These are phyloP conservation scores for Hemerocallis citrina DNA, from an alignment of 106 monocot species.

Conservation along the genomic window DNA sequence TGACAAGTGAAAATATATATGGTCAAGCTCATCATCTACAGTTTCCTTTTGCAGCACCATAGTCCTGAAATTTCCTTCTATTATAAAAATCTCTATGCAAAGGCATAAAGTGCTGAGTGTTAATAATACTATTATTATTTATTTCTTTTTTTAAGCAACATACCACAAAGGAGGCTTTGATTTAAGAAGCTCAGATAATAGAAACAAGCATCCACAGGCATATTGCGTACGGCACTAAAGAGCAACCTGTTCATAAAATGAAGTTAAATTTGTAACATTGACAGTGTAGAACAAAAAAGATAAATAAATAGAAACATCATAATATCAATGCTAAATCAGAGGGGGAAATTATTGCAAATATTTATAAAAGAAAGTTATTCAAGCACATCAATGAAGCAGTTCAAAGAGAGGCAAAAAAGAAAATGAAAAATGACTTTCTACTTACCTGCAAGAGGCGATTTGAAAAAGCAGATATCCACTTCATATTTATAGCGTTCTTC, in stretches of 20 bases:
- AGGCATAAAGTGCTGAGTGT: no score
- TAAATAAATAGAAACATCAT: no score
- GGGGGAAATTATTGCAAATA: no score
- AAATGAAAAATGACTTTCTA: not conserved
- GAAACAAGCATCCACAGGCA: constrained; percentile 89
- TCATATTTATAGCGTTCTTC: constrained; percentile 89
- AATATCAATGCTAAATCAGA: no score
- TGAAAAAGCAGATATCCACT: constrained; percentile 71
- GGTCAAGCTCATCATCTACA: constrained; percentile 81
- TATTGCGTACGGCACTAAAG: constrained; percentile 82
- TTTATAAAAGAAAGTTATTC: no score
- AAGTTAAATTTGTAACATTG: no score
- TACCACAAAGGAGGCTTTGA: constrained; percentile 90
- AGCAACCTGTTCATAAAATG: constrained; percentile 43
- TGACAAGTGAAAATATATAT: no score
- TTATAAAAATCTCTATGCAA: not conserved
- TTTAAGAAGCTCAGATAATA: constrained; percentile 90
- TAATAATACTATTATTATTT: no score
- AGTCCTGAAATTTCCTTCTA: constrained; percentile 31
- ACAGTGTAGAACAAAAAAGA: no score
- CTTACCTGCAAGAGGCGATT: constrained; percentile 83
- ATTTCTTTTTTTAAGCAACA: no score
- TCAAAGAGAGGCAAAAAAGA: not conserved
- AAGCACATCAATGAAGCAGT: no score
- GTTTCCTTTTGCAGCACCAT: constrained; percentile 77